Conservation (phyloP, 73 alveolate species). For the Paramecium biaurelia region DNA sequence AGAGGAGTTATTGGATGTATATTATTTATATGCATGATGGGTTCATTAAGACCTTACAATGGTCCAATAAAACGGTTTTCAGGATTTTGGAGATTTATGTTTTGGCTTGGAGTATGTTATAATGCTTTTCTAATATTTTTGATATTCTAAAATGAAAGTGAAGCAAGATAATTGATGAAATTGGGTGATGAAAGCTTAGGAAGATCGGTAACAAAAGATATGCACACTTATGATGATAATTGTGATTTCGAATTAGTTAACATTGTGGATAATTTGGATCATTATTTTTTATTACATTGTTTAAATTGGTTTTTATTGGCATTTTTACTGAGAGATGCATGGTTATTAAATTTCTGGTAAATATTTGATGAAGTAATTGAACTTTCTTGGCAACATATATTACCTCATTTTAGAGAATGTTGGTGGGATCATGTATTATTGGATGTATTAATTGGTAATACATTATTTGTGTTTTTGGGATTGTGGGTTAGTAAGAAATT, state of each 20-base stretch:
- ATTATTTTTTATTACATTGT: constrained; percentile 80
- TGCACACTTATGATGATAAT: constrained; percentile 81
- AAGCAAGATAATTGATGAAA: constrained; percentile 69
- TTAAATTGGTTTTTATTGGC: constrained; percentile 85
- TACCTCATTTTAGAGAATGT: constrained; percentile 90
- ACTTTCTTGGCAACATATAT: constrained; percentile 81
- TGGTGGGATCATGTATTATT: constrained; percentile 94
- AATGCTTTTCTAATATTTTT: constrained; percentile 67
- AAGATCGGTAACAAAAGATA: constrained; percentile 65
- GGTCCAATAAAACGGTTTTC: constrained; percentile 60
- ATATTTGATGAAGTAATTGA: constrained; percentile 83
- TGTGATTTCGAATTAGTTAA: constrained; percentile 76
- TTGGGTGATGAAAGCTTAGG: constrained; percentile 67
- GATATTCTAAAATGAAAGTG: constrained; percentile 63
- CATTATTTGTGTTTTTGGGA: constrained; percentile 72
- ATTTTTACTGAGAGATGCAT: constrained; percentile 78
- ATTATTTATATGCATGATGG: constrained; percentile 62
- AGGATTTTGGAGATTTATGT: constrained; percentile 69
- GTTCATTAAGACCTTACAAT: constrained; percentile 62
- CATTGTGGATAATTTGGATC: constrained; percentile 75
- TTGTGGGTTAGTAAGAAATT: constrained; percentile 47
- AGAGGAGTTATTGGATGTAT: constrained; percentile 54
- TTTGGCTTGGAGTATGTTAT: constrained; percentile 61
- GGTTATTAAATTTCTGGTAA: constrained; percentile 81
- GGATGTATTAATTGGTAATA: constrained; percentile 83